Conservation (phyloP, 1,284 basidiomycete genomes). For the Caloboletus firmus region DNA sequence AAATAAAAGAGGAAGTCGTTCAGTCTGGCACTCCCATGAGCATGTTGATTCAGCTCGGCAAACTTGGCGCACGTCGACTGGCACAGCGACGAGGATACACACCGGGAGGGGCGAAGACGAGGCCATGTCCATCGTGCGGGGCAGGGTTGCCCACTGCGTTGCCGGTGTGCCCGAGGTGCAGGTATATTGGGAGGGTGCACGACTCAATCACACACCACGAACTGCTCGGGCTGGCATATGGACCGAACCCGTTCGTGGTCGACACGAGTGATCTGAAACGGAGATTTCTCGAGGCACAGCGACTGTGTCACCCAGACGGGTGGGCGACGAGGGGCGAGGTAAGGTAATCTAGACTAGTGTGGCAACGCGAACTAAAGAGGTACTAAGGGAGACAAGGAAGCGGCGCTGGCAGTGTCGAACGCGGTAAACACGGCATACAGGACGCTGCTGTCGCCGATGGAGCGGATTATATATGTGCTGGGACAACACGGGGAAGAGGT, state of each 20-base stretch:
- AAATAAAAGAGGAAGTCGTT: constrained; percentile 8
- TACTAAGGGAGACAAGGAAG: constrained; percentile 53
- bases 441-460: constrained; percentile 61
- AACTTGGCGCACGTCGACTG: constrained; percentile 9
- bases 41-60: constrained; percentile 18
- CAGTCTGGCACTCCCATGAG: constrained; percentile 3
- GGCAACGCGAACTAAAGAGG: constrained; percentile 14
- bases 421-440: constrained; percentile 77
- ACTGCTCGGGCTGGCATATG: constrained; percentile 57
- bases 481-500: constrained; percentile 58
- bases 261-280: constrained; percentile 55
- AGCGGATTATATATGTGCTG: constrained; percentile 73
- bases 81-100: constrained; percentile 19
- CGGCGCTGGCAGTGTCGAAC: constrained; percentile 67
- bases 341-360: constrained; percentile 18
- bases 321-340: constrained; percentile 62
- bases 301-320: constrained; percentile 78
- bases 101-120: constrained; percentile 10
- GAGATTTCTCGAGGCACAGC: constrained; percentile 66
- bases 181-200: constrained; percentile 58
- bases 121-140: constrained; percentile 60
- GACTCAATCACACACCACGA: constrained; percentile 55
- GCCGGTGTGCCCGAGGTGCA: constrained; percentile 69
- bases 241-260: constrained; percentile 66
- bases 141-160: constrained; percentile 56